Base-by-base conservation (phyloP, 2,329 filamentous ascomycete genomes). In the Elsinoe australis region DNA sequence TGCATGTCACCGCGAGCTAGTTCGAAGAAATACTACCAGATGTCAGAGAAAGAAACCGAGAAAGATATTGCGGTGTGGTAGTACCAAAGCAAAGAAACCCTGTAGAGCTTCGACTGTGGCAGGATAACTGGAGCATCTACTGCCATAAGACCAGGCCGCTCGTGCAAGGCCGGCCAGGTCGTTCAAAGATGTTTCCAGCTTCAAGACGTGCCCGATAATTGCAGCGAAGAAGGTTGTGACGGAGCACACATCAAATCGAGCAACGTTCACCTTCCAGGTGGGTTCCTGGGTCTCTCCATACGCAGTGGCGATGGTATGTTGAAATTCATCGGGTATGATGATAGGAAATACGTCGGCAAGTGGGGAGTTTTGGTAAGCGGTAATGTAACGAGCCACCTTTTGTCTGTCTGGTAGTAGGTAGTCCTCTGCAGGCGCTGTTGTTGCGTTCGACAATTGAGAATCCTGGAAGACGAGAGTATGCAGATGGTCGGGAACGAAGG, bases 1-100 rank as follows among this genome's bases (percentile, higher is more conserved):
- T 49, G 32, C 22, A 39, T 38, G 17, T 49, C 46, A 1, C 46
- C 46, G 29, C 21, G 26, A 31, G 26, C 33, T 3, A 31, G n/a
- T 9, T 49, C 26, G 24, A 49, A 49, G 9, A 49, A 36, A n/a
- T 39, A 39, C 46, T 49, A 9, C 6, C 24, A 17, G 6, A 7
- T 32, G 35, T 39, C n/a, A 39, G 35, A 22, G 7, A 6, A 3
- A 10, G 17, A 19, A 15, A 35, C n/a, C 6, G 3, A 4, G 3
- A 4, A 4, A 7, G 4, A 17, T 14, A 17, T 15, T 5, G 21
- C 21, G n/a, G n/a, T n/a, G n/a, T n/a, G n/a, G n/a, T n/a, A n/a
- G n/a, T 7, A 44, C 39, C 39, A 44, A n/a, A n/a, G 39, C 39
- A 15, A 44, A 3, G 17, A 2, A 12, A 12, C 39, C 39, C 5